These are phyloP conservation scores for Penicillium egyptiacum DNA, from an alignment of 495 filamentous ascomycete species.

Conservation along the genomic window DNA sequence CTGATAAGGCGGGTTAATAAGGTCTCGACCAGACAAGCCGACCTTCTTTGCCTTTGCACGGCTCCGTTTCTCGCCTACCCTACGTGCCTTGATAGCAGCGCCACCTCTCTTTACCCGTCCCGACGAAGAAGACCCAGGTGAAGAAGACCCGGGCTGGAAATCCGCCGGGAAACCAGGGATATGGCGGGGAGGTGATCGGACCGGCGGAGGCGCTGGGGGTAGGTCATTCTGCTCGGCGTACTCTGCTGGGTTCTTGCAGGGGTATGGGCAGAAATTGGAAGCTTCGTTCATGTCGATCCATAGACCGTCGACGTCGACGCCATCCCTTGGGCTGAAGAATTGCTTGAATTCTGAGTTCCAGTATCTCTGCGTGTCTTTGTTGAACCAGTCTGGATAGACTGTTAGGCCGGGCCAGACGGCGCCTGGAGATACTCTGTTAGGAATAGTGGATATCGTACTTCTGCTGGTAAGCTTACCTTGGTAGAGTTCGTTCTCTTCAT, in stretches of 20 bases:
- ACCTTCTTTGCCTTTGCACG: slow-evolving; percentile 31
- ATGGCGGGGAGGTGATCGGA: slow-evolving; percentile 57
- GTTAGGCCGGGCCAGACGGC: slow-evolving; percentile 86
- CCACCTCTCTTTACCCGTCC: neutral
- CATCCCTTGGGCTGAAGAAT: slow-evolving; percentile 66
- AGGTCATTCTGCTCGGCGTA: slow-evolving; percentile 54
- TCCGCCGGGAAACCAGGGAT: slow-evolving; percentile 70
- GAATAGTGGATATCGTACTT: neutral
- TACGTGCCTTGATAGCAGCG: neutral
- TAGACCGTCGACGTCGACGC: slow-evolving; percentile 79
- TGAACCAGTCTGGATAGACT: slow-evolving; percentile 85
- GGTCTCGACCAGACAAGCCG: slow-evolving; percentile 62
- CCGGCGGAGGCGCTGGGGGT: slow-evolving; percentile 65
- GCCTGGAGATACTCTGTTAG: slow-evolving; percentile 28
- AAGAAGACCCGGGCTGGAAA: slow-evolving; percentile 58
- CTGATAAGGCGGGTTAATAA: slow-evolving; percentile 70
- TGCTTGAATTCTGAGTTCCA: slow-evolving; percentile 70
- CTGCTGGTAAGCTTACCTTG: slow-evolving; percentile 44
- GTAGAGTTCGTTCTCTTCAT: slow-evolving; percentile 62
- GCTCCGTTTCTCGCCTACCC: slow-evolving; percentile 2
- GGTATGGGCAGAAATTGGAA: slow-evolving; percentile 69
- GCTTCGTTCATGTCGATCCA: slow-evolving; percentile 92
- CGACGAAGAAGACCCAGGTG: slow-evolving; percentile 17
- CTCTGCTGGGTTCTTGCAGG: slow-evolving; percentile 62
- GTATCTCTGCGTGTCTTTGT: slow-evolving; percentile 61